A percentile compares a stretch with the other conserved stretches of the same genome.
These are phyloP conservation scores for Prunus fruticosa DNA, from an alignment of 306 rosid species.

Conservation along the genomic window DNA sequence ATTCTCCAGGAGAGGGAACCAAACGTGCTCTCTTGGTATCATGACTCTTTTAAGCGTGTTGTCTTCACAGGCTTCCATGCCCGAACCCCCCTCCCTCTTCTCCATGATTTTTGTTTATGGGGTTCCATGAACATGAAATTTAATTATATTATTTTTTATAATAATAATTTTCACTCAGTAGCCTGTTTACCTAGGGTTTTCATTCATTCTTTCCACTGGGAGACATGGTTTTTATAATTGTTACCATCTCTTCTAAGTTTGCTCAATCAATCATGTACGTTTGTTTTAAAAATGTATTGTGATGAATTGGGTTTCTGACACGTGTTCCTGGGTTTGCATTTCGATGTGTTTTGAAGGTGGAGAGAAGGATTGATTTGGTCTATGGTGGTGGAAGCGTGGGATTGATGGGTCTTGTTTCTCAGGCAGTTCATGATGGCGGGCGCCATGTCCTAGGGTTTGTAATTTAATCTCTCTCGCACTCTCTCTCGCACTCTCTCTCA, in stretches of 20 bases:
- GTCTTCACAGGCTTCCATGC: constrained; percentile 38
- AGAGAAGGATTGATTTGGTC: constrained; percentile 92
- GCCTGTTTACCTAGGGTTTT: constrained; percentile 15
- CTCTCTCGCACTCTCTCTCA: constrained; percentile 29
- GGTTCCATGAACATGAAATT: constrained; percentile 7
- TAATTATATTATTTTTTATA: neutral
- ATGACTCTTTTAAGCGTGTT: constrained; percentile 62
- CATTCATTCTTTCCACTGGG: neutral
- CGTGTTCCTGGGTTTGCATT: constrained; percentile 44
- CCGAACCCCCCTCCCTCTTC: neutral
- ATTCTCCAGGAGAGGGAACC: constrained; percentile 45
- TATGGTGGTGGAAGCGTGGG: constrained; percentile 99
- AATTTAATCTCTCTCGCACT: constrained; percentile 10
- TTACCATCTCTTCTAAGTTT: neutral
- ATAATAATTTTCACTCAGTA: constrained; percentile 9
- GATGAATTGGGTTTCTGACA: constrained; percentile 40
- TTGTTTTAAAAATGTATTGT: neutral
- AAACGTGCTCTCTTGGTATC: constrained; percentile 76
- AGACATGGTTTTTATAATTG: neutral
- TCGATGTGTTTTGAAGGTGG: constrained; percentile 66
- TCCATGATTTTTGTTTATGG: constrained; percentile 40
- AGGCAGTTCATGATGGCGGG: constrained; percentile 99
- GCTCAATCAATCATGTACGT: constrained; percentile 6
- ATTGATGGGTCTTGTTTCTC: constrained; percentile 98
- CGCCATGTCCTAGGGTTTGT: constrained; percentile 99